Percentiles rank a stretch among this genome's conserved stretches.
Conservation (phyloP, 805 yeast species). For the Monosporozyma aerobia region DNA sequence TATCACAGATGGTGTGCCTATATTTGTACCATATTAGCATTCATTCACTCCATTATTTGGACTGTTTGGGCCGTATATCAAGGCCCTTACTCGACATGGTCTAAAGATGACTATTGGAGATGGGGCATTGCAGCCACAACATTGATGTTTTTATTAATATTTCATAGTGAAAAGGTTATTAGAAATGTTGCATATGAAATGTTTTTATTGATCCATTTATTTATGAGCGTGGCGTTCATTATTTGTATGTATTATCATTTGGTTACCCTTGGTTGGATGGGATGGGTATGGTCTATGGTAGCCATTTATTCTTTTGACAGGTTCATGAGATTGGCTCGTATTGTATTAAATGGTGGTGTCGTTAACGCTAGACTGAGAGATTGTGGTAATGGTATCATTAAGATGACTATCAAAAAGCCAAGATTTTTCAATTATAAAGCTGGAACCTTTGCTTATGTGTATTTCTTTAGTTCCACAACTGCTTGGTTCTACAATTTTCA, state of each 20-base stretch:
- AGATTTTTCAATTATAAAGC: conserved; percentile 41
- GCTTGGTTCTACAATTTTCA: conserved; percentile 45
- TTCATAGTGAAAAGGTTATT: conserved; percentile 43
- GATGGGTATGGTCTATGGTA: conserved; percentile 38
- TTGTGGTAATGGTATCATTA: conserved; percentile 30
- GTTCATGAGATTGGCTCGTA: conserved; percentile 35
- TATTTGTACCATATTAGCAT: conserved; percentile 37
- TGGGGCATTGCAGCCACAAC: conserved; percentile 43
- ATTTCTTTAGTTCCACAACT: conserved; percentile 41
- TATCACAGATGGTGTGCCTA: conserved; percentile 64
- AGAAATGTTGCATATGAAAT: conserved; percentile 51
- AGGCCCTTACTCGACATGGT: conserved; percentile 34
- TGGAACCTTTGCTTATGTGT: conserved; percentile 48
- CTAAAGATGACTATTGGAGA: conserved; percentile 37
- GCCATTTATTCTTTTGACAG: conserved; percentile 46
- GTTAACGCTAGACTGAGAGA: conserved; percentile 19
- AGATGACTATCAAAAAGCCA: conserved; percentile 37
- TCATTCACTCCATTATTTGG: conserved; percentile 52
- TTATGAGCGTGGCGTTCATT: conserved; percentile 44
- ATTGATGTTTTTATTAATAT: conserved; percentile 34
- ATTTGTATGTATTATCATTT: conserved; percentile 53
- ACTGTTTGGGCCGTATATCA: conserved; percentile 37
- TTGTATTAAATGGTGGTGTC: conserved; percentile 23
- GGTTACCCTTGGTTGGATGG: conserved; percentile 42
- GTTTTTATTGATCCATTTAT: conserved; percentile 50